Conservation (phyloP, 2,329 filamentous ascomycete genomes). For the Calonectria montana region DNA sequence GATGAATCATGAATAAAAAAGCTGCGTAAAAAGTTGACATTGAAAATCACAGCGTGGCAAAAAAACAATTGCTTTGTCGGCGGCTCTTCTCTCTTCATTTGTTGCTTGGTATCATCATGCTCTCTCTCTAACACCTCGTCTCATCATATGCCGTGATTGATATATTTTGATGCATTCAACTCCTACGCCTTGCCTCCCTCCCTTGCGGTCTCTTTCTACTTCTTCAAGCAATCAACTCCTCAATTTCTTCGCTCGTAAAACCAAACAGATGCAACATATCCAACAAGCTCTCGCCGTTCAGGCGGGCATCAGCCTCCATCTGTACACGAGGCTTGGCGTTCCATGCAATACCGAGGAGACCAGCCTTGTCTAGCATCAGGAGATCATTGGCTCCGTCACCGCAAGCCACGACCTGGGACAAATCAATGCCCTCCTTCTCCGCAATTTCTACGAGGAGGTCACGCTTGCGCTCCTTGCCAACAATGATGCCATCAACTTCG, state of each 20-base stretch:
- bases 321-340: slow-evolving; percentile 88
- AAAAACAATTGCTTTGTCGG: neutral
- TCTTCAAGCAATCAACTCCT: slow-evolving; percentile 39
- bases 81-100: slow-evolving; percentile 17
- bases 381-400: slow-evolving; percentile 88
- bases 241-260: slow-evolving; percentile 71
- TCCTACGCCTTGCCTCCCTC: slow-evolving; percentile 13
- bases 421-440: slow-evolving; percentile 70
- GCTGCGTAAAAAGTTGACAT: neutral
- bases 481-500: slow-evolving; percentile 77
- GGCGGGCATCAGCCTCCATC: slow-evolving; percentile 76
- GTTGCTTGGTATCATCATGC: slow-evolving; percentile 37
- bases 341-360: slow-evolving; percentile 79
- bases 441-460: slow-evolving; percentile 79
- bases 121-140: slow-evolving; percentile 30
- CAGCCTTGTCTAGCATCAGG: slow-evolving; percentile 81
- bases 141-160: slow-evolving; percentile 19
- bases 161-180: slow-evolving; percentile 22
- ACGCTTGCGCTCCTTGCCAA: slow-evolving; percentile 80
- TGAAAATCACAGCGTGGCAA: neutral
- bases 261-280: slow-evolving; percentile 82
- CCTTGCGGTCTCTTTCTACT: slow-evolving; percentile 19
- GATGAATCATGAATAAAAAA: neutral
- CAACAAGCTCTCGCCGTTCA: slow-evolving; percentile 77
- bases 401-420: slow-evolving; percentile 77